Base-by-base conservation (phyloP, 2,329 filamentous ascomycete species). In the Neofusicoccum sp. region DNA sequence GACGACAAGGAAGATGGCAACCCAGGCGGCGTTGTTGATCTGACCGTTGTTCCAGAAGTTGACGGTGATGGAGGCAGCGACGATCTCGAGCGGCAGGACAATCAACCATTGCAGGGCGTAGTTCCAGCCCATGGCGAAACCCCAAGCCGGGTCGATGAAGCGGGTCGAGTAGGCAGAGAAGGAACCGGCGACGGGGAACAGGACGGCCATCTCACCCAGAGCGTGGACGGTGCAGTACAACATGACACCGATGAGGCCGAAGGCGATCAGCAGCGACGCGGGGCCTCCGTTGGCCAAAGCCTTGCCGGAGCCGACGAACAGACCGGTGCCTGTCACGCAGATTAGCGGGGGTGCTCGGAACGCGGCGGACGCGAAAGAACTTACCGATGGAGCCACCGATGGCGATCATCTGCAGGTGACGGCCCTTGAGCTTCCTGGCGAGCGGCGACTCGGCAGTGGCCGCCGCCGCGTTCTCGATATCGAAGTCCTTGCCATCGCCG, bases 111-210 rank as follows among this genome's bases (percentile, higher is more conserved):
- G 90, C 66, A 96, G 74, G 4, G 90, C 90, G 73, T 96, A 90
- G 83, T 96, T 96, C 91, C 91, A 96, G n/a, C 91, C 92, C 90
- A 96, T 96, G 49, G 91, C 90, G 71, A 96, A 96, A 0, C 92
- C 92, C 91, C 91, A 96, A 0, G 93, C 93, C 0, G 93, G 93
- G 70, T 97, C 92, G 20, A 98, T 76, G 69, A 98, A 97, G 16
- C 93, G 86, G 36, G 91, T 96, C 20, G 93, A 95, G 77, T 93
- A 97, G 6, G 91, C 88, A 0, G 91, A 91, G 72, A 97, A 98
- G 3, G 92, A 96, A 61, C 93, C 93, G 26, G 93, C 90, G 28
- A 97, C 89, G 5, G 93, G 93, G 68, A 93, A 97, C 11, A 92
- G 78, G n/a, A 97, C 92, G 12, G 93, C 91, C 75, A 98, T 85